Evolutionary conservation across 345 rosid species (phyloP).

Genomic region (Physaria fendleri): DNA sequence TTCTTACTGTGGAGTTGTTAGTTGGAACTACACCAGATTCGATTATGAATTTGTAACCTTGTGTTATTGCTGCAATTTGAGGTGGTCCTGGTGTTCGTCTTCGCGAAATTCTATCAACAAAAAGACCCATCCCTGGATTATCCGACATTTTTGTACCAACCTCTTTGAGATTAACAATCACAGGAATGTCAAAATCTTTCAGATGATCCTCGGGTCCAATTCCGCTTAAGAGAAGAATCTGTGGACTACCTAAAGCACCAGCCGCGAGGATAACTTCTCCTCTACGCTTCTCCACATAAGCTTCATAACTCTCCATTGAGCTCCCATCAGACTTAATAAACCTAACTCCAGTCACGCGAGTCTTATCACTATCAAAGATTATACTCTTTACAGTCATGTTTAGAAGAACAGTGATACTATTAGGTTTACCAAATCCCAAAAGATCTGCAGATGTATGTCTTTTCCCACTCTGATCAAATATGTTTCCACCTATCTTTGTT

Average conservation of each 20-base stretch:
- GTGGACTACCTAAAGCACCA: conserved; percentile 77
- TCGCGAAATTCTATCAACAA: conserved; percentile 38
- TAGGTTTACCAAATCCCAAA: conserved; percentile 43
- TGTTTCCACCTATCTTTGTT: conserved; percentile 68
- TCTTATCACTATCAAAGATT: conserved; percentile 38
- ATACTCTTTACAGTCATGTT: conserved; percentile 54
- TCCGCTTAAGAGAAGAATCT: conserved; percentile 59
- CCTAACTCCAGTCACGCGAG: conserved; percentile 42
- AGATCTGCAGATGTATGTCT: conserved; percentile 76
- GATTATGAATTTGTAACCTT: conserved; percentile 45
- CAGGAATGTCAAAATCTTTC: conserved; percentile 38
- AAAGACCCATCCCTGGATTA: conserved; percentile 44
- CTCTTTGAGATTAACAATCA: conserved; percentile 29
- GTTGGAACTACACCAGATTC: conserved; percentile 46
- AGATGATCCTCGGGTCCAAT: conserved; percentile 56
- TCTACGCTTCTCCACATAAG: conserved; percentile 39
- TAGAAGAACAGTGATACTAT: conserved; percentile 44
- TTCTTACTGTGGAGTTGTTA: conserved; percentile 41
- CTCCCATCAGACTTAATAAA: conserved; percentile 51
- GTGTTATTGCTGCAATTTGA: conserved; percentile 54
- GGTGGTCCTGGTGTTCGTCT: conserved; percentile 55
- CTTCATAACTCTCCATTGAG: conserved; percentile 38
- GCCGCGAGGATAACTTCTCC: conserved; percentile 71
- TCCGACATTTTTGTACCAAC: conserved; percentile 62
- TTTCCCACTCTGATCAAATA: conserved; percentile 49